Evolutionary conservation across 371 early-diverging fungal genomes (phyloP).

Genomic region (Rhizopus microsporus): DNA sequence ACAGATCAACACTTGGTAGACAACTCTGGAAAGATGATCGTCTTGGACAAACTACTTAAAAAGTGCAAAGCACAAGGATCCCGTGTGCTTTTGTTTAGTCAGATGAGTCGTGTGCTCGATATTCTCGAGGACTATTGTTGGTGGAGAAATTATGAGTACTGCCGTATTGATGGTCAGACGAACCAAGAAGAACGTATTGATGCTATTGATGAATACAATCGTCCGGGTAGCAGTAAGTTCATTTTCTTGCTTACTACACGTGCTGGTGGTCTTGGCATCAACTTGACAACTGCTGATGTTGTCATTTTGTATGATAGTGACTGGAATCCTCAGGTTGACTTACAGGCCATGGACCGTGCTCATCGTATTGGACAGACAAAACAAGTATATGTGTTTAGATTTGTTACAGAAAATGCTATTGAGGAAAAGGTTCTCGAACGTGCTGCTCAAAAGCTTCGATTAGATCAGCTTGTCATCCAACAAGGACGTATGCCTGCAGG

Average conservation of each 20-base stretch:
- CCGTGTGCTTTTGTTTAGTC: slow-evolving; percentile 96
- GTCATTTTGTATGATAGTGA: slow-evolving; percentile 99
- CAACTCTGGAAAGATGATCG: slow-evolving; percentile 93
- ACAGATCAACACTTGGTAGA: slow-evolving; percentile 97
- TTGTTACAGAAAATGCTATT: slow-evolving; percentile 97
- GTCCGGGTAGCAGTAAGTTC: slow-evolving; percentile 88
- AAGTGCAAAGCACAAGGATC: slow-evolving; percentile 90
- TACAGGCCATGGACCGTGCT: slow-evolving; percentile 97
- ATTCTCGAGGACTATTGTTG: slow-evolving; percentile 98
- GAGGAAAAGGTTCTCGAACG: slow-evolving; percentile 98
- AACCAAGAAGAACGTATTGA: slow-evolving; percentile 91
- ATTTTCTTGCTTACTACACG: slow-evolving; percentile 97
- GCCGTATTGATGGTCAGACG: slow-evolving; percentile 98
- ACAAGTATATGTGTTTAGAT: slow-evolving; percentile 96
- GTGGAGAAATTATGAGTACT: slow-evolving; percentile 91
- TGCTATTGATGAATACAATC: slow-evolving; percentile 96
- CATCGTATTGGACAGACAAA: slow-evolving; percentile 99
- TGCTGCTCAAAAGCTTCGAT: slow-evolving; percentile 94
- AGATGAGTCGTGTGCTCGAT: slow-evolving; percentile 98
- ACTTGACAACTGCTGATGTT: slow-evolving; percentile 96
- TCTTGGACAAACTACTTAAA: slow-evolving; percentile 90
- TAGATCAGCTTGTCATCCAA: slow-evolving; percentile 98
- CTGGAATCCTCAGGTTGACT: slow-evolving; percentile 98
- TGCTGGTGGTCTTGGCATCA: slow-evolving; percentile 99
- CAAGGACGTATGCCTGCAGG: slow-evolving; percentile 69